Evolutionary conservation across 2,329 filamentous ascomycete species (phyloP).

Genomic region (Akanthomyces dipterigenus): DNA sequence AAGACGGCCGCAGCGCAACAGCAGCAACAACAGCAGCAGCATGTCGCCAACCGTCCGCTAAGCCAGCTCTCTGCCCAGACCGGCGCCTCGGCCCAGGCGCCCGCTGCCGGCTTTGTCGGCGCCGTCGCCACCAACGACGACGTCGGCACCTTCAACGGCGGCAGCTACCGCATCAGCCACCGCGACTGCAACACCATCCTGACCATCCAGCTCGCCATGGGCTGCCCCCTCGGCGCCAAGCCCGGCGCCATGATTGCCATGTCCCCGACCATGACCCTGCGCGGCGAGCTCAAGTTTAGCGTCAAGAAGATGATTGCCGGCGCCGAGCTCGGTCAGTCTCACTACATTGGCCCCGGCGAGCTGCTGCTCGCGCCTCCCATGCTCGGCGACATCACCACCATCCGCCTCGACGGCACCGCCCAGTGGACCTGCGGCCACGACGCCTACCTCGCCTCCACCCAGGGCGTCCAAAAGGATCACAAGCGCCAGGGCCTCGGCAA

Average conservation of each 20-base stretch:
- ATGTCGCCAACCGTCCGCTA: constrained; percentile 17
- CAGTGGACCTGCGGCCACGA: constrained; percentile 83
- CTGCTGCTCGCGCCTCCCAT: constrained; percentile 73
- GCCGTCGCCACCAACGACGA: constrained; percentile 63
- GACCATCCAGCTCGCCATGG: constrained; percentile 83
- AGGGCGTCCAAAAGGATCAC: constrained; percentile 81
- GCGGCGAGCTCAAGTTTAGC: constrained; percentile 76
- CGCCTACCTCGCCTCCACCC: constrained; percentile 76
- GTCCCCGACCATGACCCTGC: constrained; percentile 79
- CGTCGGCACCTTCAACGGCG: constrained; percentile 94
- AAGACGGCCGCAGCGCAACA: constrained; percentile 21
- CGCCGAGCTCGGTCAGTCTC: constrained; percentile 71
- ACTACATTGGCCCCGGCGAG: constrained; percentile 85
- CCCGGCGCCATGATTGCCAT: constrained; percentile 92
- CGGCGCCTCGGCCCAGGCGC: background rate
- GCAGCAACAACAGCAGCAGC: constrained; percentile 14
- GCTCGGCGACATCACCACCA: constrained; percentile 78
- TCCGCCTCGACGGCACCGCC: constrained; percentile 65
- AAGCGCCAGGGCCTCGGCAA: constrained; percentile 82
- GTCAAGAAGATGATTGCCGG: constrained; percentile 86
- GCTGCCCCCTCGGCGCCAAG: constrained; percentile 74
- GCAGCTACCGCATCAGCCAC: constrained; percentile 88
- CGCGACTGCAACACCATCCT: constrained; percentile 84
- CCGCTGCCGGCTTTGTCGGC: constrained; percentile 50
- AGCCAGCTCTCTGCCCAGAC: constrained; percentile 27